Evolutionary conservation across 2,329 filamentous ascomycete species (phyloP), one percentile per base, ranked within the genome.

Genomic region (Grosmannia clavigera): DNA sequence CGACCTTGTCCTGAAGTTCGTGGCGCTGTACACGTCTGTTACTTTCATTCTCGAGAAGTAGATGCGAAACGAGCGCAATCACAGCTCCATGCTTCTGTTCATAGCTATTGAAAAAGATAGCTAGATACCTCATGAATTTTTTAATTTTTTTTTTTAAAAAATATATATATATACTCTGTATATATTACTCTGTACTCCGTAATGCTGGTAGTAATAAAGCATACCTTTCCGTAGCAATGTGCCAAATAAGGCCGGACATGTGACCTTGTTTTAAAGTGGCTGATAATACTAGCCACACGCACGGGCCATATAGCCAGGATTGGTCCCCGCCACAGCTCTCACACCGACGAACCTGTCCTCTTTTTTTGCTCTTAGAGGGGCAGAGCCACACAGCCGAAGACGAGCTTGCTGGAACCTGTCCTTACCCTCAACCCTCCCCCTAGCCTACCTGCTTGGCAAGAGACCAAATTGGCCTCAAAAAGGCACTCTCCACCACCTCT

Each of bases 21-120:
- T 75, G 67, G 75, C 79, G 14, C 68, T 72, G n/a, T 76, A 76
- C 65, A 70, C 77, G 11, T 68, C 73, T 14, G 65, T 74, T 55
- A 71, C 70, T 58, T 68, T 76, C 33, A 58, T 63, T 22, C 55
- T 61, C 14, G 31, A 43, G n/a, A 46, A 54, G 12, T 35, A 57
- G 40, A n/a, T 5, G 40, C 14, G 4, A 56, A 56, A 31, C 19
- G 19, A 19, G 19, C 19, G 46, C 22, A 50, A 50, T 50, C 1
- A 22, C 1, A 11, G 5, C 10, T 27, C 46, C 10, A 27, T 1
- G n/a, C 46, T 11, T 25, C 22, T 25, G 46, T 7, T 27, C 14
- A 9, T 22, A 22, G 22, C 22, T 22, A 22, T 22, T 22, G 22
- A 22, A 22, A 22, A 22, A 22, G 22, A 22, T 22, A 22, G 22